Conservation (phyloP, 2,329 filamentous ascomycete genomes). For the Aspergillus viridinutans region DNA sequence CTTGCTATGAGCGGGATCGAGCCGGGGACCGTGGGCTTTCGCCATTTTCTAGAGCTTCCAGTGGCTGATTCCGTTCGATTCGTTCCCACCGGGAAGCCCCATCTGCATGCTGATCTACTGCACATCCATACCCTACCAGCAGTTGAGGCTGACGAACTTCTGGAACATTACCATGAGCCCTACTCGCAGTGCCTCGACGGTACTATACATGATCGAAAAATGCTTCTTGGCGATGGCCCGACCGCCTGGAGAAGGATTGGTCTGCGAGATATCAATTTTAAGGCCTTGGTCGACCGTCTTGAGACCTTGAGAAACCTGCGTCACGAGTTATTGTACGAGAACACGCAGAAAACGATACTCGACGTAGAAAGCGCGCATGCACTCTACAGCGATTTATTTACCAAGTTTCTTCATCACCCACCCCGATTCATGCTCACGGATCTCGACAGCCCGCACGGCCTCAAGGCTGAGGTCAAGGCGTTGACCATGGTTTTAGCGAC, state of each 20-base stretch:
- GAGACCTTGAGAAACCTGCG: conserved; percentile 31
- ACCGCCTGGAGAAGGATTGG: conserved; percentile 40
- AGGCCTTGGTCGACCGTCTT: conserved; percentile 31
- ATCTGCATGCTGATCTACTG: conserved; percentile 14
- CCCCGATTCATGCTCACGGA: conserved; percentile 22
- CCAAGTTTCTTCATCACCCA: conserved; percentile 36
- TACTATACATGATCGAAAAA: conserved; percentile 32
- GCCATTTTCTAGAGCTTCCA: conserved; percentile 46
- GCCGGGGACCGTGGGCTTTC: conserved; percentile 44
- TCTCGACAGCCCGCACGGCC: conserved; percentile 26
- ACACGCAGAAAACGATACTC: conserved; percentile 31
- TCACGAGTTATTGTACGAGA: conserved; percentile 28
- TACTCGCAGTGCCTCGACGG: conserved; percentile 35
- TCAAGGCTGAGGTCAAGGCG: conserved; percentile 45
- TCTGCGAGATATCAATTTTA: conserved; percentile 35
- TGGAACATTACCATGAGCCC: conserved; percentile 31
- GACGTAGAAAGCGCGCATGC: conserved; percentile 30
- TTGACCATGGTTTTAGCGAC: conserved; percentile 41
- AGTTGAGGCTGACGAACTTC: conserved; percentile 30
- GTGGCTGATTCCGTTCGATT: conserved; percentile 35
- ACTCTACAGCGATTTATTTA: conserved; percentile 35
- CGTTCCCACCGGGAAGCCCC: conserved; percentile 18
- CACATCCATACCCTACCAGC: conserved; percentile 24
- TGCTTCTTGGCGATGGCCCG: conserved; percentile 36
- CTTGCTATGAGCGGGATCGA: conserved; percentile 43